Percentiles rank a stretch among this genome's conserved stretches.
Evolutionary conservation across 805 yeast genomes (phyloP).

Genomic region (Osmozyma mogii): DNA sequence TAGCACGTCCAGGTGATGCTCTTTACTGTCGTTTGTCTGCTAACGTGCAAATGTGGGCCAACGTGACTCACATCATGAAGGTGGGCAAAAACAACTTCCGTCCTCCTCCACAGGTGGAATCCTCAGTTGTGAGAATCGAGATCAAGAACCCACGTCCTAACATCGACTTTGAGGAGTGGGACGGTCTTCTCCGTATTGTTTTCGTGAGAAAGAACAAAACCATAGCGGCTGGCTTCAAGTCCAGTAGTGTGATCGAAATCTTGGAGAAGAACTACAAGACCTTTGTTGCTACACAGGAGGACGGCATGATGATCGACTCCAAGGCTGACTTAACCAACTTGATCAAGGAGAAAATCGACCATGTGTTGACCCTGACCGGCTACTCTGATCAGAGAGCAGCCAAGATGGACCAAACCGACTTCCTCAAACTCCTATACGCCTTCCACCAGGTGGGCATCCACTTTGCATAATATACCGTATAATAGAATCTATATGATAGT

Average conservation of each 20-base stretch:
- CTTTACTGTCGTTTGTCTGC: slow-evolving; percentile 90
- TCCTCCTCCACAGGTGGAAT: slow-evolving; percentile 98
- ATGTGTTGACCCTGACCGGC: slow-evolving; percentile 73
- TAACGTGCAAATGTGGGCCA: slow-evolving; percentile 99
- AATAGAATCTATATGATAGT: not conserved
- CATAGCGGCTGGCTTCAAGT: slow-evolving; percentile 85
- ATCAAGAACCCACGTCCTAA: slow-evolving; percentile 91
- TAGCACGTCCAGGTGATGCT: slow-evolving; percentile 95
- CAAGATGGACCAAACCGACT: slow-evolving; percentile 92
- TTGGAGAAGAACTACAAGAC: slow-evolving; percentile 85
- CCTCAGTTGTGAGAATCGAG: slow-evolving; percentile 90
- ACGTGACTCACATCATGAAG: slow-evolving; percentile 95
- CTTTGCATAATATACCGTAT: slow-evolving; percentile 52
- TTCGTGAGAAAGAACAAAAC: slow-evolving; percentile 93
- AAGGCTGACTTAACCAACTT: slow-evolving; percentile 33
- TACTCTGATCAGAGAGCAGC: slow-evolving; percentile 83
- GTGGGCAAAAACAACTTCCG: slow-evolving; percentile 95
- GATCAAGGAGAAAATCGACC: slow-evolving; percentile 63
- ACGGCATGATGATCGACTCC: slow-evolving; percentile 35
- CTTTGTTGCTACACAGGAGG: slow-evolving; percentile 46
- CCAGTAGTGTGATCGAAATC: slow-evolving; percentile 68
- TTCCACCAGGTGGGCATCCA: slow-evolving; percentile 97
- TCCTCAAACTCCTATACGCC: slow-evolving; percentile 75
- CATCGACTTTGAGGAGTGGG: slow-evolving; percentile 94
- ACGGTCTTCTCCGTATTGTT: slow-evolving; percentile 83